Conservation (phyloP, 192 early-diverging fungal species). For the Pilobolus umbonatus region DNA sequence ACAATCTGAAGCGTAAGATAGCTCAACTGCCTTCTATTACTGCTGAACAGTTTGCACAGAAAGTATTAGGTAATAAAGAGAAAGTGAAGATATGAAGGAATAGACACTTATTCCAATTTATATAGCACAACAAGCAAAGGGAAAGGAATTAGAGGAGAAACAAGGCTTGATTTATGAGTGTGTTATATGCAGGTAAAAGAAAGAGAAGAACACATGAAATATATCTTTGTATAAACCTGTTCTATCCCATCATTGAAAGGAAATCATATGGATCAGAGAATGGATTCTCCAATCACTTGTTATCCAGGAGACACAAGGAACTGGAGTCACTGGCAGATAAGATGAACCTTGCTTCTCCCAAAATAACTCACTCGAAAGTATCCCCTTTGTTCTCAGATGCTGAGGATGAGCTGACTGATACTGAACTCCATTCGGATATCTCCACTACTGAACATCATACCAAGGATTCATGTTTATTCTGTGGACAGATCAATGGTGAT, state of each 20-base stretch:
- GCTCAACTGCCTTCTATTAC: conserved; percentile 83
- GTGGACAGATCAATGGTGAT: conserved; percentile 53
- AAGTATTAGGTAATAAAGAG: conserved; percentile 43
- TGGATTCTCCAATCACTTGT: conserved; percentile 83
- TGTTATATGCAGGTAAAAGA: conserved; percentile 40
- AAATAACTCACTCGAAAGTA: conserved; percentile 1
- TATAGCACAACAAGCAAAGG: conserved; percentile 58
- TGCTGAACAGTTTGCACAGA: conserved; percentile 81
- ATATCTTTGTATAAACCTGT: neutral
- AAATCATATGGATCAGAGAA: conserved; percentile 61
- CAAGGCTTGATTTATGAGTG: conserved; percentile 42
- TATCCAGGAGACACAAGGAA: conserved; percentile 93
- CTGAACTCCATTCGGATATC: neutral
- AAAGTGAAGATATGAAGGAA: neutral
- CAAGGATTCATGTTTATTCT: conserved; percentile 77
- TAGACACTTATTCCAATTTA: neutral
- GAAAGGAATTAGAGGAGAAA: conserved; percentile 39
- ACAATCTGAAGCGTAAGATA: conserved; percentile 97
- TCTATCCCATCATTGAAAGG: neutral
- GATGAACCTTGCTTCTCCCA: neutral
- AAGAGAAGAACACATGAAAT: neutral
- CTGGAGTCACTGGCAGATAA: conserved; percentile 41
- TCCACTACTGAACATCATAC: neutral
- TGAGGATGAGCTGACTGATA: conserved; percentile 10
- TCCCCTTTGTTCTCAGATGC: conserved; percentile 21